These are phyloP conservation scores for Diplotaxis tenuifolia DNA, from an alignment of 345 rosid species.

Conservation along the genomic window DNA sequence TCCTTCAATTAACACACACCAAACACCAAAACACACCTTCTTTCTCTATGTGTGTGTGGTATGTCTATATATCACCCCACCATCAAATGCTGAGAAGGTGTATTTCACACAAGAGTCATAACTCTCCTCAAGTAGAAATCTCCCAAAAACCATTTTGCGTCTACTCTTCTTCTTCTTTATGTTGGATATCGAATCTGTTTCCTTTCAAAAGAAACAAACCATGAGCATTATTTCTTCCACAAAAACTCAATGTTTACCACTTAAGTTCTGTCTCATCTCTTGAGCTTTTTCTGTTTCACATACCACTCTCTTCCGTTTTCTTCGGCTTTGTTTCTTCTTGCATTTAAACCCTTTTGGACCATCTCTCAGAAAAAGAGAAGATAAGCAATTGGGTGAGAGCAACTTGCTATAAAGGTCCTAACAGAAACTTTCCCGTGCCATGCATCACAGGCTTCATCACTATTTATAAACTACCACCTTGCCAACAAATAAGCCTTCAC, in stretches of 20 bases:
- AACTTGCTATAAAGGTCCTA: constrained; percentile 36
- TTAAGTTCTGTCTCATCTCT: constrained; percentile 34
- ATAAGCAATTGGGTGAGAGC: constrained; percentile 23
- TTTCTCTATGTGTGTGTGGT: background rate
- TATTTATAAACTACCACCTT: constrained; percentile 46
- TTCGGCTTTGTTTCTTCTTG: constrained; percentile 35
- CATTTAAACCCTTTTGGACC: background rate
- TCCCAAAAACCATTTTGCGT: constrained; percentile 22
- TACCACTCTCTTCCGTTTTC: constrained; percentile 21
- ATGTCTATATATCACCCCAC: constrained; percentile 47
- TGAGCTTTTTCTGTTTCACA: background rate
- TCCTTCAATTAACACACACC: constrained; percentile 41
- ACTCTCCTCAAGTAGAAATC: constrained; percentile 37
- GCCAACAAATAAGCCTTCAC: constrained; percentile 24
- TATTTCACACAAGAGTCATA: constrained; percentile 48
- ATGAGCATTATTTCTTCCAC: constrained; percentile 36
- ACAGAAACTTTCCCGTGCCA: constrained; percentile 47
- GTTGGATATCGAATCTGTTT: constrained; percentile 21
- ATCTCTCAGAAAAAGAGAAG: background rate
- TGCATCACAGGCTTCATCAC: constrained; percentile 44
- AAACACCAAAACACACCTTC: constrained; percentile 24
- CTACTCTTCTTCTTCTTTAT: constrained; percentile 20
- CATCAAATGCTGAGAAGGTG: constrained; percentile 57
- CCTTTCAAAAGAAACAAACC: constrained; percentile 6
- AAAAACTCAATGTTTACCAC: constrained; percentile 69